Evolutionary conservation across 345 rosid genomes (phyloP), one percentile per base, ranked within the genome.

Genomic region (Sisymbrium irio): DNA sequence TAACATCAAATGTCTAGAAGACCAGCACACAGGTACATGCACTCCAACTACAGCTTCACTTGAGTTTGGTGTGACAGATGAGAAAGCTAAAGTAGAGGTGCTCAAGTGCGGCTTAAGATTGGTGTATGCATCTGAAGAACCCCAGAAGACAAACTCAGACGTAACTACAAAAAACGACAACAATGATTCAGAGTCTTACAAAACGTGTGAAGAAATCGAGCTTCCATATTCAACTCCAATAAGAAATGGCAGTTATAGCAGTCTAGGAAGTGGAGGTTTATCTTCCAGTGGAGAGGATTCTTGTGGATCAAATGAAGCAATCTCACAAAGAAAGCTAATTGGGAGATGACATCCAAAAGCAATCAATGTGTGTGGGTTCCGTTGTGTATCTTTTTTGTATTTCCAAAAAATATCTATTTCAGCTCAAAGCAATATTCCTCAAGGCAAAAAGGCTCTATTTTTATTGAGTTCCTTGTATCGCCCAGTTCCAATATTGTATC

Each of bases 91-190:
- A 32, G 6, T 46, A 7, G 41, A 46, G 9, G 55, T 65, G 5
- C 14, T 44, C 25, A 63, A 63, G 3, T 63, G 69, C 69, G 69
- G 69, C 57, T 17, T 44, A 32, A 32, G 69, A 6, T 18, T 65
- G 8, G 55, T 65, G 10, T 65, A 65, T 60, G 67, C 67, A 19
- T 56, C 56, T 56, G 64, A 69, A 13, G 44, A 42, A 55, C 9
- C 44, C 54, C 33, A 42, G 55, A 55, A 19, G 64, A 69, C 20
- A 69, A 56, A 55, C 44, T 28, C 73, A 40, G 54, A 69, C 40
- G 42, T 15, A 13, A 27, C 28, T 54, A 42, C 35, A 47, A 47
- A 25, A 37, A 60, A 10, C 15, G 37, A 62, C 39, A 62, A 62
- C 53, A 44, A 46, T 19, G 65, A 12, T 10, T 39, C 39, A 55